These are phyloP conservation scores for Cyclotella atomus DNA, from an alignment of 108 stramenopile species.

Conservation along the genomic window DNA sequence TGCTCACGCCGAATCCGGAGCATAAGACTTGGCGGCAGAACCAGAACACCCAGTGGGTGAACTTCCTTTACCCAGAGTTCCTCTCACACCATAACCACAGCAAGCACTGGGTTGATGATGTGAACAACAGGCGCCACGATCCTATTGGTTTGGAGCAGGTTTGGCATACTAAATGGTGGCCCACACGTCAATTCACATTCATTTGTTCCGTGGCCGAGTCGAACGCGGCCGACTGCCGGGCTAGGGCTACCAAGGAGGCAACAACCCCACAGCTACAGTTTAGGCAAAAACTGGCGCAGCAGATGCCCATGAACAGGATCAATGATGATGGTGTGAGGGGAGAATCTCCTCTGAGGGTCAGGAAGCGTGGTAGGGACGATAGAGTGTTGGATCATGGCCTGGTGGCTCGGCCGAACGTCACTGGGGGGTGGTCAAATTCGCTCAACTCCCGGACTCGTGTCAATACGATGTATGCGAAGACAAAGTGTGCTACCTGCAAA, in stretches of 20 bases:
- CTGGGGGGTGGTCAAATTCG: no score
- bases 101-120: conserved; percentile 18
- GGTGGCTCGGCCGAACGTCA: no score
- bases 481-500: no score
- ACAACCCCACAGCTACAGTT: conserved; percentile 1
- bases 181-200: conserved; percentile 21
- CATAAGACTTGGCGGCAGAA: no score
- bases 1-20: no score
- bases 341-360: not conserved
- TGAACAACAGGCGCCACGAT: conserved; percentile 16
- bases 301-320: conserved; percentile 10
- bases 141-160: conserved; percentile 17
- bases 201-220: conserved; percentile 19
- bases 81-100: not conserved
- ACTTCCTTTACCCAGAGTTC: no score
- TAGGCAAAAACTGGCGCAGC: conserved; percentile 16
- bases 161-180: conserved; percentile 33
- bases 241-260: not conserved
- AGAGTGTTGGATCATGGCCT: no score
- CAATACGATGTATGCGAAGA: no score
- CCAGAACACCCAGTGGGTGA: no score
- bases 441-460: no score
- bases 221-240: conserved; percentile 15
- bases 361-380: not conserved
- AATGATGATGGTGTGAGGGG: not conserved